phyloP scores from a whole-genome alignment of 2,329 filamentous ascomycete genomes.

The Arthrocladium fulminans region DNA sequence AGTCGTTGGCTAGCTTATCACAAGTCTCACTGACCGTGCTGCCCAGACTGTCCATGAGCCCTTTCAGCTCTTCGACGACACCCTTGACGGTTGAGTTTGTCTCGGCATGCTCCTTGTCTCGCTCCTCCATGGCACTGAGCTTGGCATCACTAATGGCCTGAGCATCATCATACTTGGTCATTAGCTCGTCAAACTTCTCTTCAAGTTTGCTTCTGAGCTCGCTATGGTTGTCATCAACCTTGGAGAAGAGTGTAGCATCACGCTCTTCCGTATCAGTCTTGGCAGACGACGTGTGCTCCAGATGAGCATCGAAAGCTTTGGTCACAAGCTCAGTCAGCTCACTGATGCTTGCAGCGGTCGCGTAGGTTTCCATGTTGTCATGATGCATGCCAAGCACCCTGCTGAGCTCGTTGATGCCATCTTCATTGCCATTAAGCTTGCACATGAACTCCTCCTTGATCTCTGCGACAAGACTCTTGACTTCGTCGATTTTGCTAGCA shows the following conservation, averaged over 20 bases:
- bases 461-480: constrained; percentile 68
- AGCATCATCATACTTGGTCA: constrained; percentile 81
- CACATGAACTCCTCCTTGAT: constrained; percentile 67
- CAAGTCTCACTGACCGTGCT: constrained; percentile 70
- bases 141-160: constrained; percentile 66
- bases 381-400: constrained; percentile 60
- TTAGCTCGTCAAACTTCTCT: constrained; percentile 70
- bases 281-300: constrained; percentile 65
- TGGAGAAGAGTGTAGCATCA: constrained; percentile 46
- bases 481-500: constrained; percentile 66
- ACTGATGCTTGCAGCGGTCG: constrained; percentile 53
- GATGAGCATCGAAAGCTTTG: constrained; percentile 77
- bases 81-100: constrained; percentile 66
- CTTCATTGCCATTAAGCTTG: constrained; percentile 66
- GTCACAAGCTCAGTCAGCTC: constrained; percentile 68
- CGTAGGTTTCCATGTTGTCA: constrained; percentile 43
- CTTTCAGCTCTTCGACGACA: constrained; percentile 76
- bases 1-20: constrained; percentile 79
- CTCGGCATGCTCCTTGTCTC: constrained; percentile 62
- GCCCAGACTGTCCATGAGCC: constrained; percentile 76
- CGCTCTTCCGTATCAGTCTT: constrained; percentile 68
- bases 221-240: constrained; percentile 51
- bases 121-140: constrained; percentile 62
- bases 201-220: constrained; percentile 54
- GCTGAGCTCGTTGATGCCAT: constrained; percentile 48